A percentile compares a stretch with the other conserved stretches of the same genome.
phyloP scores from a whole-genome alignment of 2,329 filamentous ascomycete species.

The Orbilia quercus region DNA sequence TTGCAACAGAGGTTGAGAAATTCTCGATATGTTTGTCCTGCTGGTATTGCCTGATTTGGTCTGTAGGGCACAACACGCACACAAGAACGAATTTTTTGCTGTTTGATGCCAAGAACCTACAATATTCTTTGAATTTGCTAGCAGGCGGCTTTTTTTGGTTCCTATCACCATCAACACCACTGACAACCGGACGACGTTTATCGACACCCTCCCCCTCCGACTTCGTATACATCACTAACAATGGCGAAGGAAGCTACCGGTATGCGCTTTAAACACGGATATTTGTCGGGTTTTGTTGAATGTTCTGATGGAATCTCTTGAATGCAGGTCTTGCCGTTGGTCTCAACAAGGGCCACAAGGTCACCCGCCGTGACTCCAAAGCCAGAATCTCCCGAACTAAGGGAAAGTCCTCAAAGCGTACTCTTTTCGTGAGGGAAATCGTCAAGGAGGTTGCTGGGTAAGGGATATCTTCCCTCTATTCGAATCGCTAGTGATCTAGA shows the following conservation, averaged over 20 bases:
- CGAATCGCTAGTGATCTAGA: neutral
- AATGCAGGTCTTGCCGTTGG: constrained; percentile 59
- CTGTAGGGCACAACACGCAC: constrained; percentile 55
- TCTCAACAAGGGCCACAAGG: constrained; percentile 72
- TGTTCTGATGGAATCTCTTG: constrained; percentile 46
- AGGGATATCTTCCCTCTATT: constrained; percentile 63
- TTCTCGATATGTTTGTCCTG: constrained; percentile 50
- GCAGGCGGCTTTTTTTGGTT: constrained; percentile 24
- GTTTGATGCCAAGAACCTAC: constrained; percentile 40
- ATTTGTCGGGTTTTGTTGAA: constrained; percentile 4
- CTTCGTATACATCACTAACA: constrained; percentile 36
- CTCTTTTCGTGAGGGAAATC: constrained; percentile 94
- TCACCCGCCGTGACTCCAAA: constrained; percentile 81
- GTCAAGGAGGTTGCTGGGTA: constrained; percentile 98
- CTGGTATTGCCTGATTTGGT: constrained; percentile 14
- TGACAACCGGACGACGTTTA: constrained; percentile 30
- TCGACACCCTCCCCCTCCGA: constrained; percentile 17
- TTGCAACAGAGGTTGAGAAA: constrained; percentile 33
- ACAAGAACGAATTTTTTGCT: constrained; percentile 47
- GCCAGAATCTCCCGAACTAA: constrained; percentile 85
- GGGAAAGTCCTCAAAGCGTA: constrained; percentile 96
- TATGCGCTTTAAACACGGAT: constrained; percentile 19
- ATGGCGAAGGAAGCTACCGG: constrained; percentile 47
- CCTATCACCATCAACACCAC: constrained; percentile 43
- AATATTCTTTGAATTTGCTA: constrained; percentile 49